Base-by-base conservation (phyloP, 2,329 filamentous ascomycete genomes). In the Grosmannia clavigera region DNA sequence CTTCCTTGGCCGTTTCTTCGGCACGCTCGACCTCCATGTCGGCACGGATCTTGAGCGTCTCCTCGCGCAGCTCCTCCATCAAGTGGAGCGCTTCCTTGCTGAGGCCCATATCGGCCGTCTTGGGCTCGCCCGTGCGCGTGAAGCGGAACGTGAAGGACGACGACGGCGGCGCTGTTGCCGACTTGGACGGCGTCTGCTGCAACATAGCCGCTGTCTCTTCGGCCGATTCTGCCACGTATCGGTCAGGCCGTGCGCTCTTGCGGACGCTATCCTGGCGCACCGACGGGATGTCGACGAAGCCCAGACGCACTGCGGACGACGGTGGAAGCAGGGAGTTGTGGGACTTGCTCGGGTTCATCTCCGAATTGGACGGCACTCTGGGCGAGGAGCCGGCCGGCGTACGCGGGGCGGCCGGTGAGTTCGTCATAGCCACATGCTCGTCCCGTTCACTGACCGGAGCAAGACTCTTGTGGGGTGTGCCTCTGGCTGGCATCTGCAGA, bases 321-420 rank as follows among this genome's bases (percentile, higher is more conserved):
- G 87, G 82, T 53, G 88, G 78, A 59, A 87, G 88, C 63, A 84
- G 87, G 27, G 88, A 92, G 64, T 82, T 80, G 61, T 94, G 90
- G 60, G 84, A 82, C 69, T 88, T 88, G 75, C 88, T 88, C 10
- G 92, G 92, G 70, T 96, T 92, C 92, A 96, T 96, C 71, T 96
- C 91, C 62, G 85, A 83, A 64, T 80, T 80, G 55, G 86, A 77
- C 29, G 90, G 88, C 74, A 88, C 87, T 65, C 87, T 75, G 6
- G 84, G 80, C 4, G 84, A 83, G 16, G 79, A 81, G 48, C 82
- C 82, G 50, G 78, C 79, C 5, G 90, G 90, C 1, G 88, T 86
- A 66, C 71, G 65, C 57, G 75, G 68, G 1, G 40, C 58, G 74
- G 68, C 2, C 29, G 66, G 63, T 10, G 73, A 69, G 31, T 73